These are phyloP conservation scores for Mortierella sp. DNA, from an alignment of 371 early-diverging fungal genomes.

Conservation along the genomic window DNA sequence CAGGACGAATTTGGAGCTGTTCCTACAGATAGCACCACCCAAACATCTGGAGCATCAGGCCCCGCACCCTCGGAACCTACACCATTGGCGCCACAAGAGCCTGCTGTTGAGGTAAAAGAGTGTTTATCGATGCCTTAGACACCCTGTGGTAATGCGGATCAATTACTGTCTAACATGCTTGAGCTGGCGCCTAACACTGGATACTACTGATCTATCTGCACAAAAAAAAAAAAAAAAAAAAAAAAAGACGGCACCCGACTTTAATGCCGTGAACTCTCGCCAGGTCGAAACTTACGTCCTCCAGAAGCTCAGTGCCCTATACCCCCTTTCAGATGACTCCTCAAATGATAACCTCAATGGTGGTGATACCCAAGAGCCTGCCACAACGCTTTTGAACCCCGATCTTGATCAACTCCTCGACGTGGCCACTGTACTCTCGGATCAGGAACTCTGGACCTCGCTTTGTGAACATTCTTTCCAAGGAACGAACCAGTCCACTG, in stretches of 20 bases:
- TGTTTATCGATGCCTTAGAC: too few relatives aligned
- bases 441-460: slow-evolving; percentile 38
- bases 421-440: slow-evolving; percentile 19
- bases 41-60: neutral
- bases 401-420: slow-evolving; percentile 28
- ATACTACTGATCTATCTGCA: too few relatives aligned
- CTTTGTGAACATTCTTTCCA: slow-evolving; percentile 45
- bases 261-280: slow-evolving; percentile 44
- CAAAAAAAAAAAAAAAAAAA: too few relatives aligned
- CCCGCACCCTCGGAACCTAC: slow-evolving; percentile 6
- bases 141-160: too few relatives aligned
- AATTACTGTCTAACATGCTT: too few relatives aligned
- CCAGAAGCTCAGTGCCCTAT: slow-evolving; percentile 27
- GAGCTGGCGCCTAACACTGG: too few relatives aligned
- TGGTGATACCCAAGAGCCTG: neutral
- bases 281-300: slow-evolving; percentile 47
- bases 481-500: slow-evolving; percentile 11
- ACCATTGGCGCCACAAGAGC: neutral
- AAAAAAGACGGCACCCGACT: slow-evolving; percentile 42
- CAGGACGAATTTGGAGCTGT: slow-evolving; percentile 15
- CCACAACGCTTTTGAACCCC: slow-evolving; percentile 20
- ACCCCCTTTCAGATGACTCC: slow-evolving; percentile 24
- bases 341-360: neutral
- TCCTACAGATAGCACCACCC: neutral
- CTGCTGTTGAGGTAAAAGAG: slow-evolving; percentile 30